Conservation (phyloP, 1,284 basidiomycete genomes). For the Leccinum fuscescens region DNA sequence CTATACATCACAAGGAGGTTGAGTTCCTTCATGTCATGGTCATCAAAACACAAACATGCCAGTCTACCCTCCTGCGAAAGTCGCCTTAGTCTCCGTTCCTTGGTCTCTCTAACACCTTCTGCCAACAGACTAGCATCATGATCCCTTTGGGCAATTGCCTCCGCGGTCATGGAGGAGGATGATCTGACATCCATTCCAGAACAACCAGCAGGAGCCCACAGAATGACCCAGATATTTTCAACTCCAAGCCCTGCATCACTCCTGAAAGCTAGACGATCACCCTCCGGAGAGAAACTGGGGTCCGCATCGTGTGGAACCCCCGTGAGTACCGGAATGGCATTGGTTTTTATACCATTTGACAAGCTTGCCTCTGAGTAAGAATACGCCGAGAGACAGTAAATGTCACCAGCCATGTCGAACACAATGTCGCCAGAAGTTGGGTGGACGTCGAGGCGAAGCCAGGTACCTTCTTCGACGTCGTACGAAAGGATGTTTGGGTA, state of each 20-base stretch:
- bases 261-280: constrained; percentile 58
- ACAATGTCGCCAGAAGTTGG: constrained; percentile 66
- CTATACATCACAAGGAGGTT: constrained; percentile 33
- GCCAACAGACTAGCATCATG: constrained; percentile 50
- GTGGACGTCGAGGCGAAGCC: constrained; percentile 70
- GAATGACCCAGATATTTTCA: constrained; percentile 70
- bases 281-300: constrained; percentile 68
- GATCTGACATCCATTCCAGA: constrained; percentile 52
- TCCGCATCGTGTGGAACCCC: constrained; percentile 70
- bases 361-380: constrained; percentile 34
- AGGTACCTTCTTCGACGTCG: constrained; percentile 69
- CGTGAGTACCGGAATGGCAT: constrained; percentile 32
- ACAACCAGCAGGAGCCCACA: constrained; percentile 56
- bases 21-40: constrained; percentile 1
- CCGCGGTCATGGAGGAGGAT: constrained; percentile 18
- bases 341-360: constrained; percentile 15
- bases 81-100: constrained; percentile 46
- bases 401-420: constrained; percentile 71
- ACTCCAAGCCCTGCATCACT: constrained; percentile 70
- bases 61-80: constrained; percentile 59
- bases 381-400: constrained; percentile 62
- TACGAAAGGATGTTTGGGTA: constrained; percentile 61
- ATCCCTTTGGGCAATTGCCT: constrained; percentile 31
- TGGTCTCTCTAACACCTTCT: constrained; percentile 49
- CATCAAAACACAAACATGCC: constrained; percentile 39